Conservation (phyloP, 2,329 filamentous ascomycete species). For the Fusarium pseudonygamai region DNA sequence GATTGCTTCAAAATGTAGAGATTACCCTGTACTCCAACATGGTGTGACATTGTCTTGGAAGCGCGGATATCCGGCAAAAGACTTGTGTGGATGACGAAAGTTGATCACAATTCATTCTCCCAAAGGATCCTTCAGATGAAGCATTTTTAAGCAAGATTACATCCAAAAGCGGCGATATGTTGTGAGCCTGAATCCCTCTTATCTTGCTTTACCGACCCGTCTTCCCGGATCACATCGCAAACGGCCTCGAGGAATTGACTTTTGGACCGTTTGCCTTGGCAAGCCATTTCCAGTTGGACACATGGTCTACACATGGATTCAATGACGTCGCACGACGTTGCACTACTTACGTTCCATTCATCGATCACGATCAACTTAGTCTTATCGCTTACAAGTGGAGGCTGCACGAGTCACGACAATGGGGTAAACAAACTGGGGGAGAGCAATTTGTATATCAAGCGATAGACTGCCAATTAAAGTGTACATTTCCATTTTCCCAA, state of each 20-base stretch:
- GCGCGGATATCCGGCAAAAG: neutral
- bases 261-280: neutral
- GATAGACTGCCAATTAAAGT: constrained; percentile 13
- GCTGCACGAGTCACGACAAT: constrained; percentile 36
- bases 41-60: neutral
- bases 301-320: neutral
- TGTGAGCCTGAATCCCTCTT: neutral
- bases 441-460: neutral
- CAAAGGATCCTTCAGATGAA: neutral
- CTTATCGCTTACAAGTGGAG: neutral
- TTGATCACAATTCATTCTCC: neutral
- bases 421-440: neutral
- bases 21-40: neutral
- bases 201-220: neutral
- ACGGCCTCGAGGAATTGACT: neutral
- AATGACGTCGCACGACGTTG: neutral
- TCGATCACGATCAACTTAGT: neutral
- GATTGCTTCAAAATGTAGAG: neutral
- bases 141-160: neutral
- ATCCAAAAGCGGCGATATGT: neutral
- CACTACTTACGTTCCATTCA: neutral
- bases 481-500: constrained; percentile 10
- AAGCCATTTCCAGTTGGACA: neutral
- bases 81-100: neutral
- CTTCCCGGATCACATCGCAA: neutral